Evolutionary conservation across 257 asterid genomes (phyloP), one percentile per base, ranked within the genome.

Genomic region (Thymus mandschuricus): DNA sequence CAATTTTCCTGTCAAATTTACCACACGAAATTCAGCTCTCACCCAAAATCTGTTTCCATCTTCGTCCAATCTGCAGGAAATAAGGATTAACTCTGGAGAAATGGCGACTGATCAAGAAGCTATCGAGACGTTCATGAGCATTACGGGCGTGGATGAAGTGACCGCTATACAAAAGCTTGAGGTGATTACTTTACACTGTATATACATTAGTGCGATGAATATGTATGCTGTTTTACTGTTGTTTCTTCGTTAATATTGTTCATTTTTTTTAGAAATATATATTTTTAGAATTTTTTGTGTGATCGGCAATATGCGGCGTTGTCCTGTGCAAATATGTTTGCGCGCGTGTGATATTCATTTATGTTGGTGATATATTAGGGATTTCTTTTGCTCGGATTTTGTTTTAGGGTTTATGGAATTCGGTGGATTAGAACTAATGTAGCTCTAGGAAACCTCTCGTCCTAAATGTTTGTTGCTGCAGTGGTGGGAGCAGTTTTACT

Each of bases 101-200:
- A 84, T 84, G 88, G 81, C 73, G 82, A 67, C 67, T 67, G 78
- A 81, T 79, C 81, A 66, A 66, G 86, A 74, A 60, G 77, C 78
- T 46, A 81, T 81, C 44, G 82, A 71, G 29, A 81, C 82, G 60
- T 84, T 81, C 64, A 79, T 81, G 77, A 84, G 66, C 76, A 84
- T 84, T 76, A 76, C 88, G 67, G 86, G 88, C 78, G 81, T 71
- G 30, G 67, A 76, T 64, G 82, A 84, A 62, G 76, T 81, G 56
- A 57, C 70, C 43, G 88, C 88, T 28, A 50, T 79, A 46, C 77
- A 55, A 13, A 81, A 71, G 58, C 82, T 81, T 4, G 80, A 81
- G 84, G 88, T 81, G 49, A 8, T 45, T 2, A 21, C 21, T 63
- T 33, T 45, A 29, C 33, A 21, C 21, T 21, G 21, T 21, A 21